Conservation (phyloP, 148 eudicot species). For the Camellia granthamiana region DNA sequence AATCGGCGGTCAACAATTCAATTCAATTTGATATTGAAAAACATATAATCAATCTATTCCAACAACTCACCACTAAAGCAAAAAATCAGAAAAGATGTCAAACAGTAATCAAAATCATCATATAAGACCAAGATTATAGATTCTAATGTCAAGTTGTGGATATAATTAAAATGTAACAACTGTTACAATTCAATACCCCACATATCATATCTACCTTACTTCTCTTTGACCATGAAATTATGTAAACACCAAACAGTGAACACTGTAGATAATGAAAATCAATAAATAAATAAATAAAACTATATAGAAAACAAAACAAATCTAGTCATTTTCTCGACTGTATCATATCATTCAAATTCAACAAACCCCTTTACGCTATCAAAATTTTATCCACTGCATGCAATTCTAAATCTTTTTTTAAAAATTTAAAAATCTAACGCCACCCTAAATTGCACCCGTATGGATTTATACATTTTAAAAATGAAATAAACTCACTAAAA, state of each 20-base stretch:
- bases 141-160: neutral
- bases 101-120: too few species aligned
- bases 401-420: neutral
- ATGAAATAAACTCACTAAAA: too few species aligned
- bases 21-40: too few species aligned
- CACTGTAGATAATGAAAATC: neutral
- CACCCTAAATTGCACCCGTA: too few species aligned
- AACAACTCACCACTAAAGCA: too few species aligned
- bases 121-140: neutral
- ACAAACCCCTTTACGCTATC: neutral
- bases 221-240: neutral
- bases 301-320: neutral
- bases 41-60: too few species aligned
- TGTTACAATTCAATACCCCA: neutral
- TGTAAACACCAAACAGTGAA: neutral
- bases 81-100: too few species aligned
- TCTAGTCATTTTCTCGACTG: neutral
- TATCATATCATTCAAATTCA: neutral
- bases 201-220: neutral
- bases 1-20: too few species aligned
- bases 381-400: neutral
- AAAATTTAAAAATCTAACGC: too few species aligned
- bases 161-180: neutral
- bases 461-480: too few species aligned
- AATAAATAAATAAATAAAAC: neutral